Conservation (phyloP, 2,329 filamentous ascomycete species). For the Aspergillus sp. region DNA sequence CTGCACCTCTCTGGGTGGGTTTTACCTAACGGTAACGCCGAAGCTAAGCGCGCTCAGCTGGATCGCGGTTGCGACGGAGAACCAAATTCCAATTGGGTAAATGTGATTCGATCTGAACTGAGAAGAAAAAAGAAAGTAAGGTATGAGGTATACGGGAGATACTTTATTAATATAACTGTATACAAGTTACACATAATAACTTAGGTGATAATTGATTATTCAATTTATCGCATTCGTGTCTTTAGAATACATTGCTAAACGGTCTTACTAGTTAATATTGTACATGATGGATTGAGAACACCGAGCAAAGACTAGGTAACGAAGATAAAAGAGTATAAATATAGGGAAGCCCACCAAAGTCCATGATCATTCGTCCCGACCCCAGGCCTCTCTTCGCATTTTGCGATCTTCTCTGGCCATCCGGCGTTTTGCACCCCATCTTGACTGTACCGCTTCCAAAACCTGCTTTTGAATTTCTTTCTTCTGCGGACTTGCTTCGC, state of each 20-base stretch:
- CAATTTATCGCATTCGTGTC: neutral
- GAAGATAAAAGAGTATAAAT: neutral
- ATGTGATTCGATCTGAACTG: neutral
- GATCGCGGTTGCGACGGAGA: neutral
- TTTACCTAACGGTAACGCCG: conserved; percentile 19
- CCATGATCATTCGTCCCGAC: conserved; percentile 52
- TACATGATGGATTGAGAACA: conserved; percentile 3
- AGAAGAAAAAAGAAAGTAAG: neutral
- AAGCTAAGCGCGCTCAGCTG: conserved; percentile 9
- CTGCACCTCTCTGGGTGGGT: conserved; percentile 6
- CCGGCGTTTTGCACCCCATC: conserved; percentile 61
- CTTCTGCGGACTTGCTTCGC: conserved; percentile 52
- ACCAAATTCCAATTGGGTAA: neutral
- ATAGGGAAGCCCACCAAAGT: neutral
- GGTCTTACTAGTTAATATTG: conserved; percentile 4
- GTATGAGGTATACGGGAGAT: too few species aligned
- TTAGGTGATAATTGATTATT: too few species aligned
- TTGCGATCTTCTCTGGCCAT: conserved; percentile 62
- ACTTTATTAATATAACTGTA: too few species aligned
- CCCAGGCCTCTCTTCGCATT: conserved; percentile 62
- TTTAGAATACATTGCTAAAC: conserved; percentile 10
- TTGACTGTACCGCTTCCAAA: conserved; percentile 55
- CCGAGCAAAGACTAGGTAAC: neutral
- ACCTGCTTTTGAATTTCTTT: conserved; percentile 48
- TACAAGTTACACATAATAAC: too few species aligned